Conservation (phyloP, 108 stramenopile species). For the Cyclotella sp. region DNA sequence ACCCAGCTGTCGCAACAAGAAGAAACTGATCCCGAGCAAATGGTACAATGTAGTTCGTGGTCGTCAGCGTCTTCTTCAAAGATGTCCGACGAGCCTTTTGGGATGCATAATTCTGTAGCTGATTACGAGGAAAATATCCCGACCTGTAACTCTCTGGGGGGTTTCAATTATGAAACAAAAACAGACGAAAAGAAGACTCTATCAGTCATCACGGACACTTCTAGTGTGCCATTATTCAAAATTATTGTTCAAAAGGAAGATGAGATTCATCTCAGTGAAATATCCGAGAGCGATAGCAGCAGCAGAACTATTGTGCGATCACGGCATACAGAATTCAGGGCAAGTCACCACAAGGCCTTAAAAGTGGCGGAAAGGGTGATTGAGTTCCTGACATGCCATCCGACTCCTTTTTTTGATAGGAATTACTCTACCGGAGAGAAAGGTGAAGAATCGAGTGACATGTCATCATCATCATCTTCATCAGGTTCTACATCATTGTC, state of each 20-base stretch:
- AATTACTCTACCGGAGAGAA: background rate
- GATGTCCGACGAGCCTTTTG: too few species aligned
- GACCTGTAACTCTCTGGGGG: background rate
- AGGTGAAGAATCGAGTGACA: background rate
- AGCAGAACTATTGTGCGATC: background rate
- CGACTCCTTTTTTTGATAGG: background rate
- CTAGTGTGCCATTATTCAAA: background rate
- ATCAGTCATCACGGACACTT: background rate
- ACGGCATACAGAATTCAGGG: background rate
- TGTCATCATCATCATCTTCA: background rate
- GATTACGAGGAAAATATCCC: background rate
- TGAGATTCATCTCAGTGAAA: background rate
- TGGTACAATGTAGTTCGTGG: too few species aligned
- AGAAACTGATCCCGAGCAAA: too few species aligned
- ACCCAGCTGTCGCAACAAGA: background rate
- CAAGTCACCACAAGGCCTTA: background rate
- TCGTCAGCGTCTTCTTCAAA: too few species aligned
- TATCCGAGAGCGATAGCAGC: conserved; percentile 1
- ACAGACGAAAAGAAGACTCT: background rate
- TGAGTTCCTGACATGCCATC: conserved; percentile 4
- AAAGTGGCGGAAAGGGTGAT: background rate
- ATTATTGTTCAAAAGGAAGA: background rate
- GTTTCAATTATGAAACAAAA: background rate
- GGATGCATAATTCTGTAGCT: too few species aligned
- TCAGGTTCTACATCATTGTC: background rate